Percentiles rank a stretch among this genome's conserved stretches.
phyloP scores from a whole-genome alignment of 768 basidiomycete genomes.

The Zangia roseola region DNA sequence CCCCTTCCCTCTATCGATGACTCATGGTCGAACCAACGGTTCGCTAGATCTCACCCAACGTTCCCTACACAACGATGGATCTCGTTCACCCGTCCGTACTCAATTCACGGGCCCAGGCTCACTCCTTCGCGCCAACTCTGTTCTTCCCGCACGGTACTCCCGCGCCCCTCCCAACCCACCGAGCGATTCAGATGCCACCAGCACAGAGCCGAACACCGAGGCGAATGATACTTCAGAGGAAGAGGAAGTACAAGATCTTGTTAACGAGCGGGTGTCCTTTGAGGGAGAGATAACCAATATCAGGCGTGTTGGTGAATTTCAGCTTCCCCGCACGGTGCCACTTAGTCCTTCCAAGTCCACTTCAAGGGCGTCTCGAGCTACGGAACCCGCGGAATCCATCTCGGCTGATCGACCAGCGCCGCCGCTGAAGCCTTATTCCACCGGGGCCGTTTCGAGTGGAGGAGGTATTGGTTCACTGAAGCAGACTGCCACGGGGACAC shows the following conservation, averaged over 20 bases:
- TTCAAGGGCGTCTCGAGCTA: conserved; percentile 4
- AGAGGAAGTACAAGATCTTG: conserved; percentile 27
- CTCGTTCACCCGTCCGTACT: conserved; percentile 27
- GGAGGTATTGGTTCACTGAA: conserved; percentile 31
- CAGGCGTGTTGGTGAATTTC: conserved; percentile 43
- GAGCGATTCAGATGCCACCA: conserved; percentile 7
- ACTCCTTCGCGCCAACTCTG: conserved; percentile 41
- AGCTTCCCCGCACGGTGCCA: conserved; percentile 55
- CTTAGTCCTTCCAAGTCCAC: conserved; percentile 38
- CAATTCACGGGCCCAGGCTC: conserved; percentile 30
- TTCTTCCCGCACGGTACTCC: conserved; percentile 39
- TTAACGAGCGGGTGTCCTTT: conserved; percentile 26
- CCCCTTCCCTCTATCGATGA: conserved; percentile 34
- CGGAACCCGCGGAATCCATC: not conserved
- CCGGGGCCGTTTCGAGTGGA: conserved; percentile 13
- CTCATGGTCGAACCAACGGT: conserved; percentile 20
- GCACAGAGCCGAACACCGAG: conserved; percentile 13
- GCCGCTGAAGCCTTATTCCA: conserved; percentile 25
- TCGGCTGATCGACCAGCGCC: conserved; percentile 22
- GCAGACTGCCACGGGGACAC: conserved; percentile 57
- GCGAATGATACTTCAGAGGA: conserved; percentile 27
- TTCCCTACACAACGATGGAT: conserved; percentile 10
- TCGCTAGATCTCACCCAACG: conserved; percentile 29
- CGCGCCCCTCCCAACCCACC: conserved; percentile 17
- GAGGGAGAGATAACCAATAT: conserved; percentile 42